Percentiles rank a stretch among this genome's conserved stretches.
Evolutionary conservation across 352 stramenopile species (phyloP).

Genomic region (Globisporangium radiosum): DNA sequence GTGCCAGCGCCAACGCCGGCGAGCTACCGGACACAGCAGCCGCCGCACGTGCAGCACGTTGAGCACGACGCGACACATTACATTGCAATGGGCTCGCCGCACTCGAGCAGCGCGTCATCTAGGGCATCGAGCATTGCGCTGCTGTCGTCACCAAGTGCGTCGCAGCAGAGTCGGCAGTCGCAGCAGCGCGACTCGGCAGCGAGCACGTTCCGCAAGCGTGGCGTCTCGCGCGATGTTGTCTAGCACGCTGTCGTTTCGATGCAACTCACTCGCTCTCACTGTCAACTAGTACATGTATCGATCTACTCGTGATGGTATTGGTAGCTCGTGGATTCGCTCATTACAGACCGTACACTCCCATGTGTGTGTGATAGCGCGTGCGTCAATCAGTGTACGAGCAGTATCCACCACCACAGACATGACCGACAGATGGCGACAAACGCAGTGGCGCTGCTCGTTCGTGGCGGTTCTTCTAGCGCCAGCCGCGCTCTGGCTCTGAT

Average conservation of each 20-base stretch:
- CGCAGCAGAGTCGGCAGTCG: constrained; percentile 11
- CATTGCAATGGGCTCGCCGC: constrained; percentile 50
- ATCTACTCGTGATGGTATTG: neutral
- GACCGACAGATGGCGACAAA: no score
- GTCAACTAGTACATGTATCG: neutral
- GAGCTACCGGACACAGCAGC: constrained; percentile 15
- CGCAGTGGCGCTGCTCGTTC: no score
- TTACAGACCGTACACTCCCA: no score
- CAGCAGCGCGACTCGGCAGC: constrained; percentile 2
- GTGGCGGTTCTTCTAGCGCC: no score
- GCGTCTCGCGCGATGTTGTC: neutral
- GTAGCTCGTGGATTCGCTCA: no score
- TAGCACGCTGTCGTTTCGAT: neutral
- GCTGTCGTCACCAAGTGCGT: constrained; percentile 34
- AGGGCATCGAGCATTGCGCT: constrained; percentile 57
- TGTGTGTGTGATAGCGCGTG: no score
- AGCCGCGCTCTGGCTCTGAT: no score
- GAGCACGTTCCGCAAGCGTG: constrained; percentile 1
- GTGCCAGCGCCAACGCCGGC: constrained; percentile 16
- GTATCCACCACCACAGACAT: no score
- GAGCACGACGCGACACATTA: constrained; percentile 11
- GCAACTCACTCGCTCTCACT: neutral
- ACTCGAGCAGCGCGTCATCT: constrained; percentile 41
- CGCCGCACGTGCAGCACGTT: constrained; percentile 15
- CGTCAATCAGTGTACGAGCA: no score